Evolutionary conservation across 768 basidiomycete species (phyloP).

Genomic region (Favolaschia claudopus): DNA sequence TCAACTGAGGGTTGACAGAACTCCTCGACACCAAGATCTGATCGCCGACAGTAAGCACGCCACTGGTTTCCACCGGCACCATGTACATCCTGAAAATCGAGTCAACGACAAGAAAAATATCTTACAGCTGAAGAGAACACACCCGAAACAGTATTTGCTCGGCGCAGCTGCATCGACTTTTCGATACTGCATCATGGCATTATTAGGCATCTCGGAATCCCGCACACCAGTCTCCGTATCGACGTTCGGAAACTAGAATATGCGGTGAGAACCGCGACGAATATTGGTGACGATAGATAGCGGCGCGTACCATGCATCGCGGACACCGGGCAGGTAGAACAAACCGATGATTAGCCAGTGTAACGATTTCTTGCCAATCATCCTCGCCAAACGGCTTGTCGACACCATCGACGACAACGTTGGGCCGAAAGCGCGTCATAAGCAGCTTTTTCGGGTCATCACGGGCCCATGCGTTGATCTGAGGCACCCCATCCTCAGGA

Average conservation of each 20-base stretch:
- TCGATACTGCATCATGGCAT: constrained; percentile 30
- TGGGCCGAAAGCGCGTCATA: constrained; percentile 26
- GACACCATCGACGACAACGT: constrained; percentile 22
- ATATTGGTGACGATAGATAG: no score
- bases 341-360: constrained; percentile 6
- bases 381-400: constrained; percentile 25
- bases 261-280: background rate
- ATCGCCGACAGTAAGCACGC: constrained; percentile 23
- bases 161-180: constrained; percentile 14
- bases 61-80: constrained; percentile 18
- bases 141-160: constrained; percentile 27
- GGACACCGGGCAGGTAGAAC: constrained; percentile 21
- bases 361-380: constrained; percentile 27
- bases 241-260: constrained; percentile 23
- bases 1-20: constrained; percentile 18
- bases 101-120: background rate
- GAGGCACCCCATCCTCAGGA: constrained; percentile 13
- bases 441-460: constrained; percentile 18
- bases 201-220: constrained; percentile 25
- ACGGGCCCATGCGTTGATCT: constrained; percentile 13
- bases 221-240: constrained; percentile 22
- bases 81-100: constrained; percentile 20
- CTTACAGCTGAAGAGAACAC: background rate
- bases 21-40: constrained; percentile 16
- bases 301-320: constrained; percentile 18